Evolutionary conservation across 257 asterid genomes (phyloP).

Genomic region (Fraxinus cuspidata): DNA sequence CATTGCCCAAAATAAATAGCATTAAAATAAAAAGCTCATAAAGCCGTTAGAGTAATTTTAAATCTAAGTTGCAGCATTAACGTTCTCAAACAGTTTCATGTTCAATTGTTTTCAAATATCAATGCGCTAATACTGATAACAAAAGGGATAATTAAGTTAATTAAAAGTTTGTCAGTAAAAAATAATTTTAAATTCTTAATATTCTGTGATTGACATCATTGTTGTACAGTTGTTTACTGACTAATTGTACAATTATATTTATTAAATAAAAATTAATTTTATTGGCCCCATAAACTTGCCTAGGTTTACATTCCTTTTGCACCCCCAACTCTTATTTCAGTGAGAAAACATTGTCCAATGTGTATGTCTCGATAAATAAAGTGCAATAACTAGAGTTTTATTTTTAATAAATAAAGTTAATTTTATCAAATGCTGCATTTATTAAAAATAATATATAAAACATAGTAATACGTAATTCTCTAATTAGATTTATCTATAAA

Average conservation of each 20-base stretch:
- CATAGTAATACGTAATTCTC: too few relatives aligned
- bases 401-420: too few relatives aligned
- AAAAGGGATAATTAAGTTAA: not conserved
- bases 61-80: not conserved
- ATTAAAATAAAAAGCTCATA: too few relatives aligned
- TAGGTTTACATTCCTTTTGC: conserved; percentile 26
- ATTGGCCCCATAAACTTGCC: conserved; percentile 22
- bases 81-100: not conserved
- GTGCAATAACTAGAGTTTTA: not conserved
- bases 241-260: not conserved
- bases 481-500: too few relatives aligned
- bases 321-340: not conserved
- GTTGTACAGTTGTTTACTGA: not conserved
- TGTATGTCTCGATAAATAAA: not conserved
- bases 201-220: conserved; percentile 35
- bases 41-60: not conserved
- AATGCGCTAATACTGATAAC: not conserved
- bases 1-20: too few relatives aligned
- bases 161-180: not conserved
- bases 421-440: too few relatives aligned
- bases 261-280: not conserved
- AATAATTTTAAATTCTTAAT: not conserved
- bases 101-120: not conserved
- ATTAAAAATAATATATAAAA: too few relatives aligned
- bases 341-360: not conserved